Conservation (phyloP, 345 rosid genomes). For the Moricandia arvensis region DNA sequence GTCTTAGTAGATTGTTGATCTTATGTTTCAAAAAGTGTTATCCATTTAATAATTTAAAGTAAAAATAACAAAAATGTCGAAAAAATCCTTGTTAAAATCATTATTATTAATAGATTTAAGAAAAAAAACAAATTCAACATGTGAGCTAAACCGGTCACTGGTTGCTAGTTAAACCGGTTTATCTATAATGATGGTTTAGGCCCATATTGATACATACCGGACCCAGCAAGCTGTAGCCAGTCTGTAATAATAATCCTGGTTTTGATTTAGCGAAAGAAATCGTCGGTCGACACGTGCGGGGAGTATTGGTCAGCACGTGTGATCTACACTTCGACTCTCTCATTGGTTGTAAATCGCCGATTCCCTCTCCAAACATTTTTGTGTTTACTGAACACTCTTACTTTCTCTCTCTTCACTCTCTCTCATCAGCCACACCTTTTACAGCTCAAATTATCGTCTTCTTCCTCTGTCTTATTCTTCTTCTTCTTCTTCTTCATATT, state of each 20-base stretch:
- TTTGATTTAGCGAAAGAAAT: neutral
- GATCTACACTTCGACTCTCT: neutral
- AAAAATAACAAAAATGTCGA: too few relatives aligned
- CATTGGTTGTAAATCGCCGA: neutral
- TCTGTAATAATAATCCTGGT: neutral
- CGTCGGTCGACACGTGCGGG: neutral
- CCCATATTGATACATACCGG: neutral
- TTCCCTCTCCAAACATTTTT: neutral
- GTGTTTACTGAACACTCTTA: neutral
- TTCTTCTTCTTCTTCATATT: constrained; percentile 14
- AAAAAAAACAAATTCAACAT: neutral
- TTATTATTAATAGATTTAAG: neutral
- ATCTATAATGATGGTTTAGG: neutral
- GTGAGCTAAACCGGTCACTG: neutral
- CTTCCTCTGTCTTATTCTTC: constrained; percentile 32
- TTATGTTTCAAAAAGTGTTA: too few relatives aligned
- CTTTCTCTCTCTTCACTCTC: neutral
- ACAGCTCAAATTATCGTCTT: constrained; percentile 47
- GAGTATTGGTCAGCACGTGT: neutral
- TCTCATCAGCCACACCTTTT: constrained; percentile 20
- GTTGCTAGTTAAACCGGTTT: neutral
- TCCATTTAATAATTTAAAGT: too few relatives aligned
- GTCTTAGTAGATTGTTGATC: too few relatives aligned
- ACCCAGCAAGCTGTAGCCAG: neutral
- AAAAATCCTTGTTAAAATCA: neutral